A percentile compares a stretch with the other conserved stretches of the same genome.
phyloP scores from a whole-genome alignment of 306 rosid species.

The Rosa persica region DNA sequence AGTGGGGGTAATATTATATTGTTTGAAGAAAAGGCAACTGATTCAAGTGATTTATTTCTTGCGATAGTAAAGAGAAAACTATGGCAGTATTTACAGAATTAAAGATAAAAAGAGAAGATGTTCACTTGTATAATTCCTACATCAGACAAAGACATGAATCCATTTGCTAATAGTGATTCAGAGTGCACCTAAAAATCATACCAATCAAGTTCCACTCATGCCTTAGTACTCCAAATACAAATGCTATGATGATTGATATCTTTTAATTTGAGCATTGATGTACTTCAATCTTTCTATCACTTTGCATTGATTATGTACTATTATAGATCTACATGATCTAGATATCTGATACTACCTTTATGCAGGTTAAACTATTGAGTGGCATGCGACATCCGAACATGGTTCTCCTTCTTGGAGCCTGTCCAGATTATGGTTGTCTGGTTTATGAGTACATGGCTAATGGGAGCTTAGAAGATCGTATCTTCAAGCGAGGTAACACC shows the following conservation, averaged over 20 bases:
- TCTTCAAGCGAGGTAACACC: constrained; percentile 44
- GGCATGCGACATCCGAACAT: constrained; percentile 83
- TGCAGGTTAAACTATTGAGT: constrained; percentile 74
- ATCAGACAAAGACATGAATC: not conserved
- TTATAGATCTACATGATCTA: not conserved
- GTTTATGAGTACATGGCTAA: constrained; percentile 84
- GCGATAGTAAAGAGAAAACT: not conserved
- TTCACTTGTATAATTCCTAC: not conserved
- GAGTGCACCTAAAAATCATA: not conserved
- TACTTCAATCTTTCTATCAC: not conserved
- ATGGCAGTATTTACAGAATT: not conserved
- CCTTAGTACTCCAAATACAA: not conserved
- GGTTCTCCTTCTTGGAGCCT: constrained; percentile 92
- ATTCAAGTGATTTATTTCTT: not conserved
- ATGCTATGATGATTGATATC: not conserved
- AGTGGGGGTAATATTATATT: not conserved
- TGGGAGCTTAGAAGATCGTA: constrained; percentile 89
- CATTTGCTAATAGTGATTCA: not conserved
- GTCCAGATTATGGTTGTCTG: constrained; percentile 76
- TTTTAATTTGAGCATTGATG: not conserved
- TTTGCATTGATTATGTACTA: not conserved
- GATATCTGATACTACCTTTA: not conserved
- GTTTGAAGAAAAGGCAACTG: not conserved
- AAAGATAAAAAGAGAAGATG: not conserved
- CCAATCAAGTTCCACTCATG: not conserved